Percentiles rank a stretch among this genome's conserved stretches.
phyloP scores from a whole-genome alignment of 441 rosid species.

The Corymbia calophylla region DNA sequence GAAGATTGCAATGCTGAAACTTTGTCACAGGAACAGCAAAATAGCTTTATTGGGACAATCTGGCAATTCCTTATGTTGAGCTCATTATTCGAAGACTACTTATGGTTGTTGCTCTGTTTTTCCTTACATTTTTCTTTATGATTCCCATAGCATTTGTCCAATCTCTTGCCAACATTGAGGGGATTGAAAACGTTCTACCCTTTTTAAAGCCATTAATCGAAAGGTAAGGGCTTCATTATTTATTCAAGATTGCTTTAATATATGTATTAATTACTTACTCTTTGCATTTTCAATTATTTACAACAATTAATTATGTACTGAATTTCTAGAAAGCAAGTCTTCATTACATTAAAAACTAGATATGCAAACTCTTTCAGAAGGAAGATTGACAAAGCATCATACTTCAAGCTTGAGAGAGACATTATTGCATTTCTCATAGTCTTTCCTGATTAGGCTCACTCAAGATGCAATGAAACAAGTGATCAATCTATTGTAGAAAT shows the following conservation, averaged over 20 bases:
- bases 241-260: background rate
- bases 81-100: conserved; percentile 56
- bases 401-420: background rate
- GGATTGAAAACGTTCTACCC: conserved; percentile 66
- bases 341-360: background rate
- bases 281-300: background rate
- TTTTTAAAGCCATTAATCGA: conserved; percentile 54
- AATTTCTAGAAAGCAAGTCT: background rate
- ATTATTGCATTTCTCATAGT: background rate
- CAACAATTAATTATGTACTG: background rate
- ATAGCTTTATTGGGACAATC: conserved; percentile 78
- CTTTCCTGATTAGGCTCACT: background rate
- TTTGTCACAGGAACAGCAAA: too few species aligned
- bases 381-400: background rate
- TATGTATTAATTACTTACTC: background rate
- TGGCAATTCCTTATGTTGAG: conserved; percentile 69
- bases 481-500: background rate
- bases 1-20: too few species aligned
- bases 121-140: conserved; percentile 73
- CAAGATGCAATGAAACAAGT: background rate
- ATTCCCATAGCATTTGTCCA: conserved; percentile 84
- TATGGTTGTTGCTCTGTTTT: conserved; percentile 46
- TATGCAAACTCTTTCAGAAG: background rate
- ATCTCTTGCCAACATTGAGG: conserved; percentile 82
- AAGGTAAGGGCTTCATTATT: conserved; percentile 27